These are phyloP conservation scores for Pterocarpus santalinus DNA, from an alignment of 306 rosid genomes.

Conservation along the genomic window DNA sequence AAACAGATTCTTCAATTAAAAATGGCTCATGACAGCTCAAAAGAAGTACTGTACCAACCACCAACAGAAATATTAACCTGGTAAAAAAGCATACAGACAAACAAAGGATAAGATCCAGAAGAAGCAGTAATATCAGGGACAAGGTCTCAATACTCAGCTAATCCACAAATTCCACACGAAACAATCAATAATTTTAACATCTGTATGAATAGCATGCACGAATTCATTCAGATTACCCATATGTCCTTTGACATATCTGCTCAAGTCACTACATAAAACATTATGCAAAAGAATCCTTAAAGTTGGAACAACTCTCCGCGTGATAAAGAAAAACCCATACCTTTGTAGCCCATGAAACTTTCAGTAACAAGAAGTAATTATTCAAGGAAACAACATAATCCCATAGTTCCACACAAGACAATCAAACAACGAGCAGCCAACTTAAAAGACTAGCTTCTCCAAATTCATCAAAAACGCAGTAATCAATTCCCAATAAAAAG, in stretches of 20 bases:
- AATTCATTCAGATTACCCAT: too few relatives aligned
- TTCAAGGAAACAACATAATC: neutral
- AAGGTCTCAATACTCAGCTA: slow-evolving; percentile 1
- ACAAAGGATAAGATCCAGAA: too few relatives aligned
- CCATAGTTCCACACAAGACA: slow-evolving; percentile 23
- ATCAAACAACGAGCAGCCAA: neutral
- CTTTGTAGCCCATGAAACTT: neutral
- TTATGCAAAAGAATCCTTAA: neutral
- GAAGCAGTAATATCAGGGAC: slow-evolving; percentile 1
- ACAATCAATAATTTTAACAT: neutral
- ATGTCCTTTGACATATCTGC: neutral
- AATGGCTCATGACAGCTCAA: neutral
- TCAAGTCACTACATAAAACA: neutral
- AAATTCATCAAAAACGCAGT: neutral
- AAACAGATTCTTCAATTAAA: neutral
- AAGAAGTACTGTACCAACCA: too few relatives aligned
- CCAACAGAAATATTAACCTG: too few relatives aligned
- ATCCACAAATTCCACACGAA: neutral
- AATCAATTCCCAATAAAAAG: neutral
- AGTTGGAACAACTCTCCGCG: neutral
- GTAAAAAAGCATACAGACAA: too few relatives aligned
- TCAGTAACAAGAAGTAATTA: neutral
- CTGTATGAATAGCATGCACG: neutral
- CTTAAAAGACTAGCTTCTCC: slow-evolving; percentile 3
- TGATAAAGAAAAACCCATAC: neutral